Evolutionary conservation across 2,329 filamentous ascomycete species (phyloP).

Genomic region (Stagonosporopsis rhizophila): DNA sequence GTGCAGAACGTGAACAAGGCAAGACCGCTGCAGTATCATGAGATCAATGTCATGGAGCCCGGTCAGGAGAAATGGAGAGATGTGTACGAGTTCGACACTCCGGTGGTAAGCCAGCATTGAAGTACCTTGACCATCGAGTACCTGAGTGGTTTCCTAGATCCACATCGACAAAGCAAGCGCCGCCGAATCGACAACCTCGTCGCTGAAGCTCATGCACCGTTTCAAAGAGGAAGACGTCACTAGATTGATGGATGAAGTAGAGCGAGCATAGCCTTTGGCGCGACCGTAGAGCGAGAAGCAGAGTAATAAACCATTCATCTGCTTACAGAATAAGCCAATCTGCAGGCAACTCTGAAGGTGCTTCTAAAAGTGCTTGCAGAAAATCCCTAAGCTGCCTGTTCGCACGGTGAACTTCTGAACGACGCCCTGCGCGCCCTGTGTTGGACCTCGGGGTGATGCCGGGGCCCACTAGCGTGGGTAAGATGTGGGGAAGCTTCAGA

Average conservation of each 20-base stretch:
- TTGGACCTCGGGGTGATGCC: constrained; percentile 11
- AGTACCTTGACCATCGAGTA: constrained; percentile 20
- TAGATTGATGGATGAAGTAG: constrained; percentile 68
- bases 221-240: constrained; percentile 73
- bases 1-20: constrained; percentile 72
- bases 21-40: constrained; percentile 71
- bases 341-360: no score
- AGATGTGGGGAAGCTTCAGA: constrained; percentile 28
- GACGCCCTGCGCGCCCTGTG: constrained; percentile 8
- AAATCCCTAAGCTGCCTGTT: background rate
- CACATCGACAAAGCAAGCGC: constrained; percentile 65
- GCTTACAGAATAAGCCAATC: background rate
- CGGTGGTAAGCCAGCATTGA: constrained; percentile 65
- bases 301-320: background rate
- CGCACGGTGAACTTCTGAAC: background rate
- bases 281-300: background rate
- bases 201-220: constrained; percentile 78
- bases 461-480: constrained; percentile 20
- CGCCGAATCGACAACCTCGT: constrained; percentile 61
- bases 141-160: constrained; percentile 52
- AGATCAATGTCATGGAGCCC: constrained; percentile 72
- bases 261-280: constrained; percentile 20
- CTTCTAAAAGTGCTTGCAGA: background rate
- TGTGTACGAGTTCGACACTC: constrained; percentile 82
- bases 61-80: constrained; percentile 71